phyloP scores from a whole-genome alignment of 495 filamentous ascomycete genomes.

The Elasticomyces elasticus region DNA sequence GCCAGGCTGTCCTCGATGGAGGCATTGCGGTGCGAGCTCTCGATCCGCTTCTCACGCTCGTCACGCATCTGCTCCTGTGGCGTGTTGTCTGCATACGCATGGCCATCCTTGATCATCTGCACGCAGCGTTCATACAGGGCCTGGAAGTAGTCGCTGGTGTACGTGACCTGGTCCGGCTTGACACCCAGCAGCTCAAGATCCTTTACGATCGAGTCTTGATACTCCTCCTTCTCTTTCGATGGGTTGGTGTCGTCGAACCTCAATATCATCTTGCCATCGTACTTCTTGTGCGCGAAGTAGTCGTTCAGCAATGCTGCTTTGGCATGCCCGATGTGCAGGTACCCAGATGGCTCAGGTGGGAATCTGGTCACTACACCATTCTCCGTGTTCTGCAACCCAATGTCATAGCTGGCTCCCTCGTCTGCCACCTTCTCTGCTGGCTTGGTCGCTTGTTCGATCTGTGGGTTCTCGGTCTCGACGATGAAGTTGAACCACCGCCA shows the following conservation, averaged over 20 bases:
- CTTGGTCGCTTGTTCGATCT: conserved; percentile 19
- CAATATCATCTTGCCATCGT: conserved; percentile 71
- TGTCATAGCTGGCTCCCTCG: conserved; percentile 81
- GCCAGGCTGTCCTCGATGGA: conserved; percentile 69
- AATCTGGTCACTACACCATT: conserved; percentile 92
- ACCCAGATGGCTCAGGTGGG: conserved; percentile 93
- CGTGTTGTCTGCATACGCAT: conserved; percentile 87
- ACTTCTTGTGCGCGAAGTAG: conserved; percentile 85
- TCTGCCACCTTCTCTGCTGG: conserved; percentile 44
- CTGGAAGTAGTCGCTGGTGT: conserved; percentile 86
- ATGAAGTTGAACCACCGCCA: conserved; percentile 83
- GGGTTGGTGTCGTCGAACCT: conserved; percentile 94
- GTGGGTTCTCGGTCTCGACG: conserved; percentile 59
- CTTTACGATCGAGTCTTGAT: conserved; percentile 76
- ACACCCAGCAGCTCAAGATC: conserved; percentile 81
- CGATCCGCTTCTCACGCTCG: conserved; percentile 64
- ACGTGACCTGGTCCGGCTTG: conserved; percentile 64
- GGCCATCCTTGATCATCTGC: conserved; percentile 67
- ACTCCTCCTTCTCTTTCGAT: conserved; percentile 85
- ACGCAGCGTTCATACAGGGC: conserved; percentile 71
- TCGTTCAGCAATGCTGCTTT: conserved; percentile 89
- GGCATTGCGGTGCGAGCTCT: conserved; percentile 66
- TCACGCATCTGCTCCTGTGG: conserved; percentile 75
- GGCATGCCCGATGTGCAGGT: conserved; percentile 87
- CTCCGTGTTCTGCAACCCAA: conserved; percentile 75